Evolutionary conservation across 805 yeast species (phyloP), one percentile per base, ranked within the genome.

Genomic region (Candida orba): DNA sequence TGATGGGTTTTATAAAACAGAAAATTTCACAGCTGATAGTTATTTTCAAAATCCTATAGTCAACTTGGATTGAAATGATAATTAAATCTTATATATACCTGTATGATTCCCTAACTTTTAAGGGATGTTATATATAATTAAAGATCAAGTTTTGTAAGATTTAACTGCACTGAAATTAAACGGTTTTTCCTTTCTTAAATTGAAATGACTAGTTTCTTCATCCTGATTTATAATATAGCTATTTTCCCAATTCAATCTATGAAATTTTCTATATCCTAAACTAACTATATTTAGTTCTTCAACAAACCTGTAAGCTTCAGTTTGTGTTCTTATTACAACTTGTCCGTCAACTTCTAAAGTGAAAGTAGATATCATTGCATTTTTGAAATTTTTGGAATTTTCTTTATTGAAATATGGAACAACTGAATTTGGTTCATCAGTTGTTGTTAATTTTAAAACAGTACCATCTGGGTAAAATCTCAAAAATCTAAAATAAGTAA

Each of bases 401-500:
- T 44, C 57, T 46, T 41, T 64, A 52, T 58, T 57, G 41, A 84
- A 70, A 41, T 65, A 66, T 4, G 82, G 82, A 3, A 90, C 81
- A 2, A 89, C 80, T 36, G 65, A 60, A 2, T 62, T 59, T 0
- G 98, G 98, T 53, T 85, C 91, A 43, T 78, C 70, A 4, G 83
- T 74, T 0, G 95, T 76, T 24, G 87, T 71, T 25, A 85, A 71
- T 56, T 84, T 77, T 36, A 85, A 64, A 47, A 87, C 83, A 1
- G 74, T 66, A 0, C 98, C 97, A 56, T 84, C 84, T 0, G 81
- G 81, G 58, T 73, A 84, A 56, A 91, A 89, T 49, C 97, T 69
- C 31, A 82, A 63, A 60, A 89, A 93, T 49, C 99, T 68, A 59
- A 87, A 91, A 58, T 91, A 91, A 0, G 96, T 86, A 34, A 91